Base-by-base conservation (phyloP, 805 yeast genomes). In the Yamadazyma paraphyllophila region DNA sequence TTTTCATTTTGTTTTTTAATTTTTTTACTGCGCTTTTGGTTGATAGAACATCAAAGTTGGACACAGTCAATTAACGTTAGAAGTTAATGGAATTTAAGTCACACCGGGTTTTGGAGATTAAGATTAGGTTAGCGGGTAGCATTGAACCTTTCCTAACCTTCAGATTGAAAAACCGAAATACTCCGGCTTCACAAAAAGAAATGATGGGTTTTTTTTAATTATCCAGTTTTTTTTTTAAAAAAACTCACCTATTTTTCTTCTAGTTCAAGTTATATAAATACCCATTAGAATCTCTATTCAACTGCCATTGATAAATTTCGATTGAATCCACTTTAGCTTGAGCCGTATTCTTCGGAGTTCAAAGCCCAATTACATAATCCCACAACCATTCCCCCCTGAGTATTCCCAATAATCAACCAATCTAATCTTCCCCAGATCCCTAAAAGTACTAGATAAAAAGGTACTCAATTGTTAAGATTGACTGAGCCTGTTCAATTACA, bases 191-290 rank as follows among this genome's bases (percentile, higher is more conserved):
- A 9, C 4, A 32, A 32, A 32, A 32, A 32, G 36, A 32, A 32
- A 32, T 12, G 32, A n/a, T 13, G 16, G 10, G 10, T 9, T n/a
- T n/a, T 32, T 32, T 32, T 32, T n/a, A 13, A 32, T 12, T 32
- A 32, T 15, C 4, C 17, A 4, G 5, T 8, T 32, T 32, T 15
- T 32, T 32, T 32, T 32, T 32, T 32, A 9, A n/a, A 32, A 32
- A 32, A n/a, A 9, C 12, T 13, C 24, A 20, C 24, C 24, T 4
- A 13, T n/a, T 12, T 32, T 32, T 32, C 17, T 13, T 32, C 36
- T 7, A 24, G 12, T 17, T 14, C 40, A 24, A 24, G 31, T 36
- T 36, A 24, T 36, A 36, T 36, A 36, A 36, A 36, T 36, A 36
- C 31, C 40, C 17, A 11, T 14, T 7, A 24, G 30, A 36, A 36